phyloP scores from a whole-genome alignment of 495 filamentous ascomycete genomes.

The Aspergillus olivimuriae region DNA sequence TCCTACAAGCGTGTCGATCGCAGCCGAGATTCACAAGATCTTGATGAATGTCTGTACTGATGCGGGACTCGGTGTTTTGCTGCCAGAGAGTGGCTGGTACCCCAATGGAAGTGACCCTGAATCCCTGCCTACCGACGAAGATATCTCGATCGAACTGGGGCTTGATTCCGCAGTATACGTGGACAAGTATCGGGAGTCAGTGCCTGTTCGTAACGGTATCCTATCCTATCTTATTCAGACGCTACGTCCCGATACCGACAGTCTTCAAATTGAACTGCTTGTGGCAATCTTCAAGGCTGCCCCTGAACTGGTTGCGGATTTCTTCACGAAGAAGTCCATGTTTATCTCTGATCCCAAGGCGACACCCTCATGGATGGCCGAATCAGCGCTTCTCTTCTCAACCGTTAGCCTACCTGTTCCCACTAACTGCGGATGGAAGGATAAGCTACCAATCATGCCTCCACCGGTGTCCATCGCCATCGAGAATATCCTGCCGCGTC shows the following conservation, averaged over 20 bases:
- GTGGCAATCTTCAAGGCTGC: slow-evolving; percentile 70
- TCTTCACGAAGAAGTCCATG: slow-evolving; percentile 70
- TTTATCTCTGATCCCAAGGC: slow-evolving; percentile 89
- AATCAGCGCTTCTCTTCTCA: slow-evolving; percentile 78
- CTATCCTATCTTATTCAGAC: slow-evolving; percentile 68
- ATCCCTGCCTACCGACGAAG: slow-evolving; percentile 30
- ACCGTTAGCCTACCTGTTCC: slow-evolving; percentile 69
- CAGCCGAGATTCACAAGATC: slow-evolving; percentile 61
- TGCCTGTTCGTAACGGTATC: slow-evolving; percentile 69
- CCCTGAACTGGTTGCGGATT: slow-evolving; percentile 79
- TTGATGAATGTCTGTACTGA: slow-evolving; percentile 67
- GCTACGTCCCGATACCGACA: slow-evolving; percentile 78
- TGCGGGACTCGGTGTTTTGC: slow-evolving; percentile 60
- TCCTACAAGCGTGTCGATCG: slow-evolving; percentile 36
- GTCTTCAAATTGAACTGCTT: slow-evolving; percentile 73
- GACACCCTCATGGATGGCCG: slow-evolving; percentile 89
- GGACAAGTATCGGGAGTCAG: slow-evolving; percentile 54
- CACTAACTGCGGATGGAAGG: slow-evolving; percentile 57
- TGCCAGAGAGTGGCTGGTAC: slow-evolving; percentile 64
- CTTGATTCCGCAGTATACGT: slow-evolving; percentile 61
- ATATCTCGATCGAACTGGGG: slow-evolving; percentile 56
- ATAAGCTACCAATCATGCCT: slow-evolving; percentile 48
- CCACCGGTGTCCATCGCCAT: slow-evolving; percentile 70
- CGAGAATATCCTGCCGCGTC: slow-evolving; percentile 81
- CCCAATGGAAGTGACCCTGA: slow-evolving; percentile 60